Conservation (phyloP, 1,284 basidiomycete genomes). For the Stygiomarasmius scandens region DNA sequence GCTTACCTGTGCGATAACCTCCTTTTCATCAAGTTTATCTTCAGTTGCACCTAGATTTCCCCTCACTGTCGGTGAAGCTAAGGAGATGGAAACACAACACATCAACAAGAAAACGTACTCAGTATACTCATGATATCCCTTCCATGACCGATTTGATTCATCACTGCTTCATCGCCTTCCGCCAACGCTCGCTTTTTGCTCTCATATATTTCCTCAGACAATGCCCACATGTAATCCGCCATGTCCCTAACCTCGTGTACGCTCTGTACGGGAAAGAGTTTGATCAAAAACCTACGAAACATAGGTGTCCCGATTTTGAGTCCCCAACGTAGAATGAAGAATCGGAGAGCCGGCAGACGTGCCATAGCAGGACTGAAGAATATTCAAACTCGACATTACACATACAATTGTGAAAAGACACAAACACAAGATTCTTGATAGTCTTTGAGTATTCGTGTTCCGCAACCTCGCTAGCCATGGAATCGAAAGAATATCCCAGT, state of each 20-base stretch:
- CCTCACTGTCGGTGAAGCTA: background rate
- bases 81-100: background rate
- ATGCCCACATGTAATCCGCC: background rate
- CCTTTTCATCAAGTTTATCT: background rate
- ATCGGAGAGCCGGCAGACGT: background rate
- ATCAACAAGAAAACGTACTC: background rate
- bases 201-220: background rate
- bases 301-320: background rate
- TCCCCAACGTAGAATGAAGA: slow-evolving; percentile 6
- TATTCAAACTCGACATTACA: background rate
- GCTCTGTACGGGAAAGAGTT: slow-evolving; percentile 1
- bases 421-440: background rate
- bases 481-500: slow-evolving; percentile 15
- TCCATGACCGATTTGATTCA: background rate
- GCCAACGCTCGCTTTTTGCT: background rate
- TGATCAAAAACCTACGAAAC: slow-evolving; percentile 3
- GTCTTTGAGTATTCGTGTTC: background rate
- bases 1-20: background rate
- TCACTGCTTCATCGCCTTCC: background rate
- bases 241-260: slow-evolving; percentile 1
- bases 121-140: slow-evolving; percentile 1
- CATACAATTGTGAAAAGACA: background rate
- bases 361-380: background rate
- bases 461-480: background rate
- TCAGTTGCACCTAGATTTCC: background rate